Base-by-base conservation (phyloP, 2,329 filamentous ascomycete genomes). In the Harringtonia aguacate region DNA sequence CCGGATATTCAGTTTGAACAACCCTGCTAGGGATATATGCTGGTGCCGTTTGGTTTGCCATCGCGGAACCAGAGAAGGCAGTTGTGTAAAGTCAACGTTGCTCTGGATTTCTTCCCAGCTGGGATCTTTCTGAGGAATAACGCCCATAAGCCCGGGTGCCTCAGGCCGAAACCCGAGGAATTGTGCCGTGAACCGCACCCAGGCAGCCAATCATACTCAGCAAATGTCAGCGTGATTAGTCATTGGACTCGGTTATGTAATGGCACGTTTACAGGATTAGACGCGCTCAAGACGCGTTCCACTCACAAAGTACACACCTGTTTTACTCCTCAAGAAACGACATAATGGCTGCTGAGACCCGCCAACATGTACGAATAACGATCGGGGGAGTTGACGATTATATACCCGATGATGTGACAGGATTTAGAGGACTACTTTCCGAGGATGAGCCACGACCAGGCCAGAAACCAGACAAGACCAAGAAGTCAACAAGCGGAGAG, bases 1-100 rank as follows among this genome's bases (percentile, higher is more conserved):
- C 92, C 47, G 90, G 90, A 64, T 86, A 97, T 48, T 92, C 82
- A 56, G 85, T 86, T 62, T 81, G 73, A 56, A 88, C 69, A 61
- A 79, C 75, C 77, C 92, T 94, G 61, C 84, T 81, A 46, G 84
- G 83, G 52, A 86, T 75, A 58, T 80, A 74, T 24, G 67, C 67
- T 56, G 58, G 57, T 31, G 58, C 46, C 14, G 56, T 53, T 44
- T 59, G 47, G 49, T 52, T 66, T 54, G 66, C 60, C 66, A 69
- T 69, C 48, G 50, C 64, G 36, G 4, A 29, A 40, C 54, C 21
- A 35, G 18, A 36, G n/a, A 39, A 39, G 35, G 29, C n/a, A 20
- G 33, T 47, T 40, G 41, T 48, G 40, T 37, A 41, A 17, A 43
- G 15, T 17, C 34, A 20, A 3, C 13, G 13, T 8, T 24, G 30